phyloP scores from a whole-genome alignment of 2,329 filamentous ascomycete species.

The Ceratocystis smalleyi region DNA sequence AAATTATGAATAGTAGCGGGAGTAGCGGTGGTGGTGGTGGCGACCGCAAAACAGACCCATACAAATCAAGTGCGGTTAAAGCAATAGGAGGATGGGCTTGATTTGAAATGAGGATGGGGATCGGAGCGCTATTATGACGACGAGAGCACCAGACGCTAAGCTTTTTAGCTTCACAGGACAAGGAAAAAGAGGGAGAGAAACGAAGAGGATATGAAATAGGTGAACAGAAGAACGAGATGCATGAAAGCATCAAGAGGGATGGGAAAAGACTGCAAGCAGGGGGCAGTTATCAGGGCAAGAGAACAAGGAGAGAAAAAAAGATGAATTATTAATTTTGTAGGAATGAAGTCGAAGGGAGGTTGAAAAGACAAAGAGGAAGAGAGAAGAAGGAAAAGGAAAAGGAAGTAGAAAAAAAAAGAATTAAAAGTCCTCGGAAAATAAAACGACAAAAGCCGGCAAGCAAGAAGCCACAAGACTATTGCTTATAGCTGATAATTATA shows the following conservation, averaged over 20 bases:
- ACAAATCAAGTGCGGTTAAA: background rate
- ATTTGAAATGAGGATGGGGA: background rate
- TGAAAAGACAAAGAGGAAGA: background rate
- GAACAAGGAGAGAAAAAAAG: background rate
- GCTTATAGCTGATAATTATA: no score
- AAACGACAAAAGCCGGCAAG: background rate
- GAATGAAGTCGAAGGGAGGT: background rate
- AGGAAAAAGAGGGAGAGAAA: background rate
- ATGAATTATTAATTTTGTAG: background rate
- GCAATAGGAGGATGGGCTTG: background rate
- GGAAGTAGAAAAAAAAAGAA: background rate
- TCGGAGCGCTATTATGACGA: constrained; percentile 1
- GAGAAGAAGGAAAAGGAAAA: background rate
- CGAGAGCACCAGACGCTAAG: background rate
- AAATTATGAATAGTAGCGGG: background rate
- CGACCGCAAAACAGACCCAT: background rate
- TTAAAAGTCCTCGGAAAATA: background rate
- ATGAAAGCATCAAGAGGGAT: background rate
- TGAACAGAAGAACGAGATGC: background rate
- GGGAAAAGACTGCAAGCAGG: background rate
- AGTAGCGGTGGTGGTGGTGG: background rate
- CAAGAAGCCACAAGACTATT: background rate
- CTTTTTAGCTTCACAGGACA: background rate
- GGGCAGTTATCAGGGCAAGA: background rate
- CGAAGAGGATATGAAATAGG: background rate